phyloP scores from a whole-genome alignment of 805 yeast species.

The Myxozyma udenii region DNA sequence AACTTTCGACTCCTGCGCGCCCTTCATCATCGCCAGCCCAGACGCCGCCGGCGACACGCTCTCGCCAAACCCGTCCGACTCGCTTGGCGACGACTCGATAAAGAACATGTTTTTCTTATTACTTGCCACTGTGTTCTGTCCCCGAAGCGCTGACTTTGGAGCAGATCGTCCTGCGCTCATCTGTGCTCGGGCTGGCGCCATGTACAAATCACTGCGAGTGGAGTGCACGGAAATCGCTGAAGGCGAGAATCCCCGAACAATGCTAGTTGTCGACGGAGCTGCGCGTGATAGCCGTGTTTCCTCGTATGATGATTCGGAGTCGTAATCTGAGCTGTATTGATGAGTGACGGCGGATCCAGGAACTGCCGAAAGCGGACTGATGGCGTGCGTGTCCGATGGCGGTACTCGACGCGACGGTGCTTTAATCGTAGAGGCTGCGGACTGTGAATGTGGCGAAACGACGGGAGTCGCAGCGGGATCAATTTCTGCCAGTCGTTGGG shows the following conservation, averaged over 20 bases:
- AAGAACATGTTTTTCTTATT: conserved; percentile 39
- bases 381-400: background rate
- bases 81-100: conserved; percentile 42
- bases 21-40: background rate
- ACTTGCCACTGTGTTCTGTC: background rate
- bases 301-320: conserved; percentile 3
- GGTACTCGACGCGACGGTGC: too few species aligned
- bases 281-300: conserved; percentile 1
- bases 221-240: conserved; percentile 39
- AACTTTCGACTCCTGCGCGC: background rate
- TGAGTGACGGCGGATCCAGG: background rate
- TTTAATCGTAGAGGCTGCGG: too few species aligned
- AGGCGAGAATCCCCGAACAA: conserved; percentile 43
- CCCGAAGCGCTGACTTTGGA: background rate
- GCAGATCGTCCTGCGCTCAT: background rate
- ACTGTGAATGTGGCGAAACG: too few species aligned
- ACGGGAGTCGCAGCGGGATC: too few species aligned
- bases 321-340: background rate
- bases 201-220: conserved; percentile 23
- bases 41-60: conserved; percentile 23
- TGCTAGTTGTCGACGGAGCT: conserved; percentile 22
- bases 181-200: conserved; percentile 4
- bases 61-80: conserved; percentile 35
- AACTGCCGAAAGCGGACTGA: background rate
- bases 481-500: too few species aligned